phyloP scores from a whole-genome alignment of 345 rosid species.

The Aegle marmelos region DNA sequence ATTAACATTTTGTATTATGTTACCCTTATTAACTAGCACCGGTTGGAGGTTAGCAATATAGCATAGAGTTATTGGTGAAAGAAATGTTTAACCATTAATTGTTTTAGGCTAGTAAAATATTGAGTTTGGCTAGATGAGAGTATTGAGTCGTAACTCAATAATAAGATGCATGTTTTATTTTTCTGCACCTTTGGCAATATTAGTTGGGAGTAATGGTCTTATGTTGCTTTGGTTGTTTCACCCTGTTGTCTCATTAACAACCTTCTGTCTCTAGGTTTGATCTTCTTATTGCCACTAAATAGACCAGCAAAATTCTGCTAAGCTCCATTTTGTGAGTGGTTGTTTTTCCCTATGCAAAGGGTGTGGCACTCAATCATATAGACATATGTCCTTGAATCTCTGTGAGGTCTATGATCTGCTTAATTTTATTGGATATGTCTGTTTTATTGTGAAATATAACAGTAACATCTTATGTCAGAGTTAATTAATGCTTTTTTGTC shows the following conservation, averaged over 20 bases:
- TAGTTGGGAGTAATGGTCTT: not conserved
- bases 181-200: not conserved
- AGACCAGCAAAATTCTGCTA: slow-evolving; percentile 15
- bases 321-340: slow-evolving; percentile 20
- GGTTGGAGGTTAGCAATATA: not conserved
- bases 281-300: slow-evolving; percentile 2
- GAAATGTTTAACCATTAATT: not conserved
- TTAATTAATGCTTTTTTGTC: not conserved
- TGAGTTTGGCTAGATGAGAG: not conserved
- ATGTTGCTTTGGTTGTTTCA: not conserved
- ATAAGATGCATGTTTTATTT: not conserved
- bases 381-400: slow-evolving; percentile 26
- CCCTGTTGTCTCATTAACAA: slow-evolving; percentile 1
- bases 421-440: not conserved
- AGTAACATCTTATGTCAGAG: not conserved
- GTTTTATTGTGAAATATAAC: slow-evolving; percentile 1
- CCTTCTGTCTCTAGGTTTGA: slow-evolving; percentile 4
- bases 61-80: not conserved
- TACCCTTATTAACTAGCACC: not conserved
- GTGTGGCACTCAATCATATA: slow-evolving; percentile 1
- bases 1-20: not conserved
- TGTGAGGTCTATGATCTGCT: slow-evolving; percentile 26
- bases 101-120: not conserved
- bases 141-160: not conserved
- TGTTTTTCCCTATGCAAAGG: slow-evolving; percentile 23